These are phyloP conservation scores for Calonectria pseudoturangicola DNA, from an alignment of 2,329 filamentous ascomycete species.

Conservation along the genomic window DNA sequence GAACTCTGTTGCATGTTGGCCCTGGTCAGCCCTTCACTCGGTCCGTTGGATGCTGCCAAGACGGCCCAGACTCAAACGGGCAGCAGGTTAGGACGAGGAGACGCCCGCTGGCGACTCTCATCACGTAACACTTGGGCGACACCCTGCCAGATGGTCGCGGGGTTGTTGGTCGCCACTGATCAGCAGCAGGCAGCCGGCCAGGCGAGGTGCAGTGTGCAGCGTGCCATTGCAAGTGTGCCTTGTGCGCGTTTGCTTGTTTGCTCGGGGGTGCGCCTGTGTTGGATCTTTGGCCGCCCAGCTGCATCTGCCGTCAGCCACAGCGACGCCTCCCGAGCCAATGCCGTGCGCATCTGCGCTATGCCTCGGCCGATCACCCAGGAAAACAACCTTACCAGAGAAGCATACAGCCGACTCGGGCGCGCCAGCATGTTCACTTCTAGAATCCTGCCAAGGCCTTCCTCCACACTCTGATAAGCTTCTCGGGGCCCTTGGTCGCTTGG, in stretches of 20 bases:
- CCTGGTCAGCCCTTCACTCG: slow-evolving; percentile 26
- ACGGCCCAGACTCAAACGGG: slow-evolving; percentile 49
- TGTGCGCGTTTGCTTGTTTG: too few species aligned
- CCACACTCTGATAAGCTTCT: slow-evolving; percentile 33
- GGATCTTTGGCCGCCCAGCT: too few species aligned
- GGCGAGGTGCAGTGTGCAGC: too few species aligned
- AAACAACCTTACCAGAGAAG: slow-evolving; percentile 25
- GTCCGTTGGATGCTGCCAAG: slow-evolving; percentile 30
- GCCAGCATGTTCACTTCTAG: slow-evolving; percentile 17
- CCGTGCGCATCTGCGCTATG: slow-evolving; percentile 8
- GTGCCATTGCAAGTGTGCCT: too few species aligned
- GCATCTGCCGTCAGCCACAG: slow-evolving; percentile 23
- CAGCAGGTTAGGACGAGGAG: slow-evolving; percentile 38
- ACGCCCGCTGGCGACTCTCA: slow-evolving; percentile 44
- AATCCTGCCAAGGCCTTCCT: slow-evolving; percentile 24
- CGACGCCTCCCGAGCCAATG: slow-evolving; percentile 26
- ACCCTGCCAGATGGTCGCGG: slow-evolving; percentile 31
- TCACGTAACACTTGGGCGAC: slow-evolving; percentile 49
- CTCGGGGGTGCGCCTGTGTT: background rate
- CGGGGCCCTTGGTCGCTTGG: background rate
- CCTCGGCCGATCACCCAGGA: background rate
- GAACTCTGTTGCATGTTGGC: slow-evolving; percentile 10
- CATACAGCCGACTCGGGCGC: slow-evolving; percentile 1
- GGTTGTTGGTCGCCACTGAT: slow-evolving; percentile 31
- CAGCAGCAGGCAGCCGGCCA: slow-evolving; percentile 34